Percentiles rank a stretch among this genome's conserved stretches.
These are phyloP conservation scores for Trypanosomatidae sp. DNA, from an alignment of 208 protist genomes.

Conservation along the genomic window DNA sequence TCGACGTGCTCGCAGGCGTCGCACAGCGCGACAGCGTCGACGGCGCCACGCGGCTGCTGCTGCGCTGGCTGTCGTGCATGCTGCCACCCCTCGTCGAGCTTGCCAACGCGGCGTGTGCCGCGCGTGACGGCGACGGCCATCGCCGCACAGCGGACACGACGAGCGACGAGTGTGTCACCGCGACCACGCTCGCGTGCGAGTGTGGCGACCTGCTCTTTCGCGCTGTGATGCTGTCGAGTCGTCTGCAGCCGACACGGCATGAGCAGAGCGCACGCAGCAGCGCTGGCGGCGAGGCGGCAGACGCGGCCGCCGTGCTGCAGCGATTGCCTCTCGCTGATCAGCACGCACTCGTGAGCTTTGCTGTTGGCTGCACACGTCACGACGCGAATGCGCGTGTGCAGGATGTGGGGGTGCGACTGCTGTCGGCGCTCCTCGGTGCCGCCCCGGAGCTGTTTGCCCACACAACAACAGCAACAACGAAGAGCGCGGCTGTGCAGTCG, in stretches of 20 bases:
- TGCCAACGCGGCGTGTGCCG: conserved; percentile 27
- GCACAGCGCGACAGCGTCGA: too few species aligned
- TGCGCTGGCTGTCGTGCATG: conserved; percentile 18
- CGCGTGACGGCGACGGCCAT: conserved; percentile 3
- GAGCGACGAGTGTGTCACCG: too few species aligned
- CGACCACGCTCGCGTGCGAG: too few species aligned
- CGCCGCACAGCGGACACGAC: background rate
- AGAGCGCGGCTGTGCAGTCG: background rate
- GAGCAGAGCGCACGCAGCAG: too few species aligned
- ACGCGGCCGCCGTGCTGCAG: conserved; percentile 2
- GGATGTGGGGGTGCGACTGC: conserved; percentile 38
- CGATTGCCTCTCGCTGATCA: conserved; percentile 11
- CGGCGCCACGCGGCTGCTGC: too few species aligned
- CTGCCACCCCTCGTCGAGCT: conserved; percentile 33
- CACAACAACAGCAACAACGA: background rate
- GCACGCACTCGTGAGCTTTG: conserved; percentile 41
- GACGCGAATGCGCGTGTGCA: conserved; percentile 28
- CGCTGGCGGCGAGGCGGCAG: conserved; percentile 4
- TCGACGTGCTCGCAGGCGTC: too few species aligned
- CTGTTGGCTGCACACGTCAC: conserved; percentile 46
- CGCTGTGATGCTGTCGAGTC: too few species aligned
- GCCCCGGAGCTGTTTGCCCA: conserved; percentile 41
- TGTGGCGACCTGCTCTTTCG: conserved; percentile 40
- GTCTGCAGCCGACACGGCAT: too few species aligned
- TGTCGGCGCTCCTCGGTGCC: conserved; percentile 44